These are phyloP conservation scores for Euphorbia lathyris DNA, from an alignment of 345 rosid species.

Conservation along the genomic window DNA sequence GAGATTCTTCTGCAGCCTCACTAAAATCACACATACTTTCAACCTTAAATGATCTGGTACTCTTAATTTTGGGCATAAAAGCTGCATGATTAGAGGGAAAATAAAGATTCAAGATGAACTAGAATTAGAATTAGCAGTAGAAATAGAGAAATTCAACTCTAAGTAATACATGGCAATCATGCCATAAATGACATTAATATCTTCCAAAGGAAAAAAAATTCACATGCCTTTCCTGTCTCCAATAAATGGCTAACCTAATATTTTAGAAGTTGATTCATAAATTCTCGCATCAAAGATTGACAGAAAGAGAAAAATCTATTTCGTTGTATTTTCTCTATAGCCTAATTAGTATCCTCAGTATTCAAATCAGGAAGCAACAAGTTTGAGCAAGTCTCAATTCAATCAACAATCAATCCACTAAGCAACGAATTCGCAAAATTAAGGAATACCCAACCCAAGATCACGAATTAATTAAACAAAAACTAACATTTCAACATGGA, in stretches of 20 bases:
- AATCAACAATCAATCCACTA: too few species aligned
- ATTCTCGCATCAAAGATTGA: background rate
- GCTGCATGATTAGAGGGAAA: constrained; percentile 43
- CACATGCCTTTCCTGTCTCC: background rate
- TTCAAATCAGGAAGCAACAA: background rate
- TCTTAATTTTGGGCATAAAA: constrained; percentile 75
- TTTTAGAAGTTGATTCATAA: background rate
- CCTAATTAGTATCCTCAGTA: background rate
- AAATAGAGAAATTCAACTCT: background rate
- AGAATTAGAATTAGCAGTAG: background rate
- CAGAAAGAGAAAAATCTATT: background rate
- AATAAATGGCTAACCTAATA: background rate
- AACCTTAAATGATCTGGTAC: constrained; percentile 62
- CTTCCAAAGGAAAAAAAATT: background rate
- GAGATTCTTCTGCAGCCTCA: constrained; percentile 59
- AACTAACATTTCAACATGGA: background rate
- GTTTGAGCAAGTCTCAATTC: background rate
- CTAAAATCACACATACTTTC: constrained; percentile 75
- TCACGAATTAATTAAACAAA: background rate
- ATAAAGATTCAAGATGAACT: background rate
- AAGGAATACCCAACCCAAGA: background rate
- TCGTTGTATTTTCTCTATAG: background rate
- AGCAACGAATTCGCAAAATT: too few species aligned
- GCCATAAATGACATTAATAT: background rate
- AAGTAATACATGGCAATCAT: background rate